Evolutionary conservation across 2,329 filamentous ascomycete species (phyloP), one percentile per base, ranked within the genome.

Genomic region (Ascosphaera apis): DNA sequence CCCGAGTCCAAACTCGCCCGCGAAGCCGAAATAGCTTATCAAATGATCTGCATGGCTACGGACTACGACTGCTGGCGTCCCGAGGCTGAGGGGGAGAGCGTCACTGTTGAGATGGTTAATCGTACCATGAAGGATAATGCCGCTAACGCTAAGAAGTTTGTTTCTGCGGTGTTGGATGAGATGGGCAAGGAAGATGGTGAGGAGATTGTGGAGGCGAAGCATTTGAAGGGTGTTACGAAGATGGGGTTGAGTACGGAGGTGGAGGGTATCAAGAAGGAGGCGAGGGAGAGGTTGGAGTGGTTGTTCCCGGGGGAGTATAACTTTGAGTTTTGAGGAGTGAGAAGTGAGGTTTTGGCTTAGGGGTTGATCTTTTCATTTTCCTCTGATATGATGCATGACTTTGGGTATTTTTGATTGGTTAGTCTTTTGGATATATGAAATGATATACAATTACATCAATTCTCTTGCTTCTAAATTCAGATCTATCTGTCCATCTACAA

Each of bases 31-130:
- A 78, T 98, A 47, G 78, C 77, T 25, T 95, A 95, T 58, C 83
- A 91, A 62, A 91, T 93, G 70, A 91, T 98, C 50, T 92, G 86
- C 66, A 98, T 98, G 88, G 81, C 82, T 23, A 98, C 88, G 18
- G 88, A 98, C 63, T 98, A 98, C 56, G 88, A 98, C 63, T 95
- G 86, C 71, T 98, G 88, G 88, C 78, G 84, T 52, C 35, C 37
- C 35, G 72, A 69, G 15, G 69, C 68, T 34, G 77, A 72, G 39
- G n/a, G n/a, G n/a, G 80, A 79, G 44, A 63, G 69, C 41, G 88
- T 98, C 42, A 84, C 83, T 42, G 88, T 98, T 15, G 80, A 84
- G 56, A 91, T 95, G 79, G 88, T 98, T 38, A 81, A 92, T 73
- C 77, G 72, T 41, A 81, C 91, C 58, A 98, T 98, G 88, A 76